Evolutionary conservation across 352 stramenopile genomes (phyloP), one percentile per base, ranked within the genome.

Genomic region (Phytopythium aichiense): DNA sequence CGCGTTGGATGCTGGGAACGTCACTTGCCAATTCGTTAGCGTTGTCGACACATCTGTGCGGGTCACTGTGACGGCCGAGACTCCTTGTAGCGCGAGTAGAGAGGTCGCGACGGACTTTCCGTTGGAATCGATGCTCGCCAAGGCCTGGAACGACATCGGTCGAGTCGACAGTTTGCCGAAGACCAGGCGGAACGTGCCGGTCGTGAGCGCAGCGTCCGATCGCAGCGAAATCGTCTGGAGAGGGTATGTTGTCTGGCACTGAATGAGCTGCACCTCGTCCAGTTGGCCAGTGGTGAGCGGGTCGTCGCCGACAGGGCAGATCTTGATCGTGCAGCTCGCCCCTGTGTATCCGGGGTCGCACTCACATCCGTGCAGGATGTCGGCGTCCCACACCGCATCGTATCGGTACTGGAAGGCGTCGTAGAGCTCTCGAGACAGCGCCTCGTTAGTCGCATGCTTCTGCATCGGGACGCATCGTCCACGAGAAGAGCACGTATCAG

Each of bases 391-490:
- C 9, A 86, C 59, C 15, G 63, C 63, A 2, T 86, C 66, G 43
- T 91, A 92, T 3, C 62, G 37, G 38, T 79, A 79, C 0, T 57
- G 49, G 7, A 68, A 55, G 23, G 56, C 48, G 55, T 90, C 72
- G 56, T 88, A 81, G n/a, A 91, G 58, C 54, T 84, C 71, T 11
- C 79, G 68, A 1, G 81, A 70, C 16, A 84, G 11, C 7, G 87
- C 66, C 15, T 83, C 69, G 15, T 79, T 83, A 23, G 81, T 69
- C 53, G 78, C 73, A 42, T 83, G 66, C 28, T 80, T 76, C 40
- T 76, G 61, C 84, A 89, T 93, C 4, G 82, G 86, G 30, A 91
- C 70, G 50, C 84, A 94, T n/a, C 77, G 77, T 58, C 84, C 84
- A 13, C 69, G 78, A 2, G 65, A 53, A 12, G 66, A 72, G 58